Percentiles rank a stretch among this genome's conserved stretches.
Evolutionary conservation across 1,139 yeast genomes (phyloP).

Genomic region (Yamadazyma membranifaciens): DNA sequence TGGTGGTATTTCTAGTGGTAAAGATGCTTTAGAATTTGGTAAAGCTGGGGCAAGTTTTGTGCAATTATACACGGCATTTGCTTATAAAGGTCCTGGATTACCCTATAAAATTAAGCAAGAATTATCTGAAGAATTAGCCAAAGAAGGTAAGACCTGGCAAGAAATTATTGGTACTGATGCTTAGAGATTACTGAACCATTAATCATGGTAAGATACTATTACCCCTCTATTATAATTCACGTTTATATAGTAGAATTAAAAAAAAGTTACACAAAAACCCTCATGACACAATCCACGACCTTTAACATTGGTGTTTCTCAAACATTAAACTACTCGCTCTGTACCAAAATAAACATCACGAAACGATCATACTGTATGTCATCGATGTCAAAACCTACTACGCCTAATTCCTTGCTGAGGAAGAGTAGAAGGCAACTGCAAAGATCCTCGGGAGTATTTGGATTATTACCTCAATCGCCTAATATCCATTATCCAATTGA

Average conservation of each 20-base stretch:
- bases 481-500: constrained; percentile 43
- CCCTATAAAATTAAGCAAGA: constrained; percentile 79
- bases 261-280: constrained; percentile 1
- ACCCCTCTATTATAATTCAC: too few species aligned
- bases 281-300: neutral
- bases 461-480: constrained; percentile 40
- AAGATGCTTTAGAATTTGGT: constrained; percentile 89
- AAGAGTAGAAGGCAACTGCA: constrained; percentile 25
- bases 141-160: constrained; percentile 82
- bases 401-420: constrained; percentile 8
- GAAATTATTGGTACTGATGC: constrained; percentile 55
- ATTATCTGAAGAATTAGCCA: constrained; percentile 60
- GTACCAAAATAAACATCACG: constrained; percentile 1
- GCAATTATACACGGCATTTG: constrained; percentile 85
- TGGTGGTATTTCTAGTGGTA: constrained; percentile 86
- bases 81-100: constrained; percentile 89
- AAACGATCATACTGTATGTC: neutral
- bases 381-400: constrained; percentile 9
- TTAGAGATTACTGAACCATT: too few species aligned
- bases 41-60: constrained; percentile 90
- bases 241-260: neutral
- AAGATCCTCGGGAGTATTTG: constrained; percentile 42
- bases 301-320: neutral
- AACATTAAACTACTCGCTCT: neutral
- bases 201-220: too few species aligned